Evolutionary conservation across 257 asterid species (phyloP), one percentile per base, ranked within the genome.

Genomic region (Orobanche coerulescens): DNA sequence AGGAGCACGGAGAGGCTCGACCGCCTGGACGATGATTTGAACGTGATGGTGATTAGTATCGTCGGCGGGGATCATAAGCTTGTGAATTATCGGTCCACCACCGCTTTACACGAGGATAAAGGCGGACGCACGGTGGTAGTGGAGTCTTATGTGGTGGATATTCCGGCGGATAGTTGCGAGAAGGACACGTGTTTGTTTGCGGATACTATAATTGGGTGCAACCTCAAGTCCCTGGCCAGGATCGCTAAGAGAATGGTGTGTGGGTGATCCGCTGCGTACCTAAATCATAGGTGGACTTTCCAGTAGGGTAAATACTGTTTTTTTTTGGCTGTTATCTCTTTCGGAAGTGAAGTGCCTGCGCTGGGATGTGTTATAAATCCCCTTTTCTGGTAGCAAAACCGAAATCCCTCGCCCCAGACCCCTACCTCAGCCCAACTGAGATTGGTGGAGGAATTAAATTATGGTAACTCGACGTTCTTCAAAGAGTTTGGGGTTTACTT

Each of bases 51-150:
- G 58, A 51, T 73, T 0, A 76, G 82, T 46, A 66, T 80, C 0
- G 40, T 82, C 6, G 88, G 80, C 0, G 90, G 85, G 0, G 88
- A 82, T 15, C 85, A 82, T 10, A 80, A 69, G 68, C 77, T 85
- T 0, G 55, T 49, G 16, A 85, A 85, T 54, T 85, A 78, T 20
- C 55, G 20, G 67, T 82, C 90, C 2, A 73, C 79, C 5, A 67
- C 47, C 0, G 80, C 82, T 53, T 40, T 80, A 53, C 81, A 76
- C 24, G 74, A 66, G 19, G 71, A 26, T 0, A 0, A 3, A 11
- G 73, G 49, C 25, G 64, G 64, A 8, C 12, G 66, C 59, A 81
- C 88, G 33, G 77, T 79, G 79, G 81, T 71, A 71, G 58, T 76
- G 61, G 81, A 82, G 43, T 75, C 89, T 4, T 84, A 75, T 24